Evolutionary conservation across 116 monocot species (phyloP).

Genomic region (Trichopus zeylanicus): DNA sequence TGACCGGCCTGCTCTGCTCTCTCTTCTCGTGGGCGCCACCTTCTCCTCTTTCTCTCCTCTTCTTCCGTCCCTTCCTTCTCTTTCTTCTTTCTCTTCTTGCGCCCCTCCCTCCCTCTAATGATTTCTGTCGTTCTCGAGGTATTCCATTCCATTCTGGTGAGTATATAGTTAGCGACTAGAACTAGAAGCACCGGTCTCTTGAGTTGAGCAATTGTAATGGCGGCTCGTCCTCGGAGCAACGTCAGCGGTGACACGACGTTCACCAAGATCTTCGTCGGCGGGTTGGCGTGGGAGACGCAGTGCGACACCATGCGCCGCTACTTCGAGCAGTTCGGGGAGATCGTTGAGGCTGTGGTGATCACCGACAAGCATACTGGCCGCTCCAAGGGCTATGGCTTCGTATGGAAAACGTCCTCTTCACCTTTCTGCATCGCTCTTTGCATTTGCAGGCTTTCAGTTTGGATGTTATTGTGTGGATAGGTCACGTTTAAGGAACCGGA

Average conservation of each 20-base stretch:
- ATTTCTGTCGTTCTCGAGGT: background rate
- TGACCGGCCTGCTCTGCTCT: background rate
- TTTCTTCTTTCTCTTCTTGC: background rate
- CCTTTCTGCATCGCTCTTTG: background rate
- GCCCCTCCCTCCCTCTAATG: background rate
- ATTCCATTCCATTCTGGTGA: background rate
- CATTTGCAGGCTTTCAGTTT: background rate
- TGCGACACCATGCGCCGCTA: slow-evolving; percentile 45
- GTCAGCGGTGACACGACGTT: slow-evolving; percentile 32
- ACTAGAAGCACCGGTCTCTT: too few relatives aligned
- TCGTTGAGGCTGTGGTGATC: slow-evolving; percentile 65
- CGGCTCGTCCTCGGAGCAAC: slow-evolving; percentile 17
- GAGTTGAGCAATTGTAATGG: slow-evolving; percentile 1
- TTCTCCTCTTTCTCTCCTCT: too few relatives aligned
- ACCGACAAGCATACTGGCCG: slow-evolving; percentile 57
- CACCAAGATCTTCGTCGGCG: slow-evolving; percentile 66
- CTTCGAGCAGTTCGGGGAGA: slow-evolving; percentile 66
- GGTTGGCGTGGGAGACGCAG: slow-evolving; percentile 73
- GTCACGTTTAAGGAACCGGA: slow-evolving; percentile 55
- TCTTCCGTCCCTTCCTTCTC: background rate
- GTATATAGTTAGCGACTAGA: background rate
- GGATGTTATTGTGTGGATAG: slow-evolving; percentile 9
- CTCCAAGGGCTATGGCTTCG: slow-evolving; percentile 68
- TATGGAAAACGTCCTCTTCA: slow-evolving; percentile 1
- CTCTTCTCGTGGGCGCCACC: background rate